These are phyloP conservation scores for Paramecium biaurelia DNA, from an alignment of 73 alveolate genomes.

Conservation along the genomic window DNA sequence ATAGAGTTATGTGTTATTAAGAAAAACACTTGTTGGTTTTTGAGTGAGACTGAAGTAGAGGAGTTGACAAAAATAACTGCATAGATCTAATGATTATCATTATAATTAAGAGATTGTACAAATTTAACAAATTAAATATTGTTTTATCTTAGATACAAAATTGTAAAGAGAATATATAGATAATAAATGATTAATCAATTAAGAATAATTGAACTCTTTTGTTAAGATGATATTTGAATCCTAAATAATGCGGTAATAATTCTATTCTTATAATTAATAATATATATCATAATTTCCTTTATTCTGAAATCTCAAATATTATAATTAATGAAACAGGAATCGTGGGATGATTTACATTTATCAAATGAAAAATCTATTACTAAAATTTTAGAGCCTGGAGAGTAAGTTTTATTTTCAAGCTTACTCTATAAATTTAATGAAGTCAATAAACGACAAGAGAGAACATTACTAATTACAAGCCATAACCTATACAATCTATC, in stretches of 20 bases:
- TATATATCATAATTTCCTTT: not conserved
- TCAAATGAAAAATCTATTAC: conserved; percentile 59
- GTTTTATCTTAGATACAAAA: not conserved
- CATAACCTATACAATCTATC: conserved; percentile 69
- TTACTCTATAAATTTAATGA: conserved; percentile 76
- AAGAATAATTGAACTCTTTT: not conserved
- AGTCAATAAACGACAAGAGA: conserved; percentile 76
- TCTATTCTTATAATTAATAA: not conserved
- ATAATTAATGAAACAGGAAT: conserved; percentile 5
- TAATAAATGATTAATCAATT: not conserved
- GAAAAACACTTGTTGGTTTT: conserved; percentile 27
- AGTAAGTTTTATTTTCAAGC: conserved; percentile 75
- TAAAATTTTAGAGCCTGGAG: conserved; percentile 60
- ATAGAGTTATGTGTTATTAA: conserved; percentile 91
- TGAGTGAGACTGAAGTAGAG: conserved; percentile 35
- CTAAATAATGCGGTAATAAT: not conserved
- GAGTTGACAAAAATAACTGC: conserved; percentile 7
- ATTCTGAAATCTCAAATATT: not conserved
- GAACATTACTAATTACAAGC: conserved; percentile 76
- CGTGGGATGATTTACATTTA: conserved; percentile 55
- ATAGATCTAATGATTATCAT: not conserved
- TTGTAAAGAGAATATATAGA: not conserved
- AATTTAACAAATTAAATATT: not conserved
- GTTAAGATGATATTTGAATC: not conserved
- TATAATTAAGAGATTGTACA: not conserved